Percentiles rank a stretch among this genome's conserved stretches.
Evolutionary conservation across 2,329 filamentous ascomycete species (phyloP).

Genomic region (Huntiella savannae): DNA sequence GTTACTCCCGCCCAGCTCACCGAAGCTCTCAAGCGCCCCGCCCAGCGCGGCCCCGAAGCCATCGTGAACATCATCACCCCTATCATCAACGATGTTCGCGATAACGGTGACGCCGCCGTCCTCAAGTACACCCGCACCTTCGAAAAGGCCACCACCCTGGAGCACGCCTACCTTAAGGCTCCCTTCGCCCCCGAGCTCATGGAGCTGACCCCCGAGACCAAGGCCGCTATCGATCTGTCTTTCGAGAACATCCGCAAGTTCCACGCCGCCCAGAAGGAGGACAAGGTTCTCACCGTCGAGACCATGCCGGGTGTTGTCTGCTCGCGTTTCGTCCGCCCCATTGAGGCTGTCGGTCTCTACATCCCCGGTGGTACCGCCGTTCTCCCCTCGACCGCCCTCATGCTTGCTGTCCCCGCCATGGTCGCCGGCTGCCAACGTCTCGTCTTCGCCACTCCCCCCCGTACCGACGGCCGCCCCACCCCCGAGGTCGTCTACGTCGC

Average conservation of each 20-base stretch:
- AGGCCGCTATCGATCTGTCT: slow-evolving; percentile 78
- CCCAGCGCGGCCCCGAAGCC: slow-evolving; percentile 82
- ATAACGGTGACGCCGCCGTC: slow-evolving; percentile 69
- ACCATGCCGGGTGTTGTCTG: slow-evolving; percentile 96
- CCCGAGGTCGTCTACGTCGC: slow-evolving; percentile 96
- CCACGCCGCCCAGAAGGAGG: slow-evolving; percentile 77
- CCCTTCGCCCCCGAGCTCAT: slow-evolving; percentile 76
- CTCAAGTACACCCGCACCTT: slow-evolving; percentile 95
- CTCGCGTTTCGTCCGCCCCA: slow-evolving; percentile 78
- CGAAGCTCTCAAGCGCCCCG: slow-evolving; percentile 66
- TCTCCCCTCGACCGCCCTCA: slow-evolving; percentile 88
- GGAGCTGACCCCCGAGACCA: slow-evolving; percentile 66
- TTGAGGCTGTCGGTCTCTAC: slow-evolving; percentile 91
- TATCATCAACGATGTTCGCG: slow-evolving; percentile 74
- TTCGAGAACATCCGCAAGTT: slow-evolving; percentile 91
- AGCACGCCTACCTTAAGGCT: slow-evolving; percentile 71
- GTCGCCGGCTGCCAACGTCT: slow-evolving; percentile 94
- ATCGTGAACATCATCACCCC: slow-evolving; percentile 82
- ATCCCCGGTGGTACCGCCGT: slow-evolving; percentile 92
- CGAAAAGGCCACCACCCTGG: slow-evolving; percentile 83
- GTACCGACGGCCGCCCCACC: slow-evolving; percentile 73
- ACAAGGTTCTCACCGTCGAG: slow-evolving; percentile 67
- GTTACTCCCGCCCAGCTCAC: slow-evolving; percentile 46
- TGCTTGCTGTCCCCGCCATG: slow-evolving; percentile 95
- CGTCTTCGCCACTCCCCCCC: slow-evolving; percentile 77